A percentile compares a stretch with the other conserved stretches of the same genome.
phyloP scores from a whole-genome alignment of 441 rosid genomes.

The Biscutella auriculata region DNA sequence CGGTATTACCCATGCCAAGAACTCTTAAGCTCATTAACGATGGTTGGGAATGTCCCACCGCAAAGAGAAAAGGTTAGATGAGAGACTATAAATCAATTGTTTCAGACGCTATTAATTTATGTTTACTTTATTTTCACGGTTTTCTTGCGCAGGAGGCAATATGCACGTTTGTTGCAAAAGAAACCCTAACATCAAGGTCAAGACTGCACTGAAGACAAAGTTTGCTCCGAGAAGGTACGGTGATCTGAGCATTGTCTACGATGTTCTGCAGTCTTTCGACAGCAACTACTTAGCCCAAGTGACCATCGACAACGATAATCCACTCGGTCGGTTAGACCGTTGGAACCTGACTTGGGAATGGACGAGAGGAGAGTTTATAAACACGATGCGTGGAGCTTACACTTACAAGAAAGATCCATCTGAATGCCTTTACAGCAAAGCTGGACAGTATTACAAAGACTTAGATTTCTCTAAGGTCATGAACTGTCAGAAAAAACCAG shows the following conservation, averaged over 20 bases:
- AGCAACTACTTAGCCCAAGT: slow-evolving; percentile 58
- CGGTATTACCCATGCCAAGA: slow-evolving; percentile 38
- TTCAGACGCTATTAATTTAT: background rate
- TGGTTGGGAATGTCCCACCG: slow-evolving; percentile 41
- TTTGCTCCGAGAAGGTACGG: slow-evolving; percentile 43
- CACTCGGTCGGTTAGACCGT: slow-evolving; percentile 68
- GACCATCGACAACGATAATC: slow-evolving; percentile 61
- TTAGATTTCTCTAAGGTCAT: slow-evolving; percentile 59
- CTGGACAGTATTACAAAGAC: slow-evolving; percentile 46
- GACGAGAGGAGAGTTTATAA: slow-evolving; percentile 72
- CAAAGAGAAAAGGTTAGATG: slow-evolving; percentile 22
- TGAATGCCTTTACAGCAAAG: slow-evolving; percentile 49
- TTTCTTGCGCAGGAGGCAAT: slow-evolving; percentile 25
- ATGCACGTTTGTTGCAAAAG: slow-evolving; percentile 64
- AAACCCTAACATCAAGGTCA: slow-evolving; percentile 57
- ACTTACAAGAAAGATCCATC: slow-evolving; percentile 38
- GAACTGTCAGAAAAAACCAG: slow-evolving; percentile 55
- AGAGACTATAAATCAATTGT: background rate
- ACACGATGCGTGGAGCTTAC: slow-evolving; percentile 70
- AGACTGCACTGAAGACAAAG: slow-evolving; percentile 29
- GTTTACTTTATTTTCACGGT: background rate
- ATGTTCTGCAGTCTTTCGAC: slow-evolving; percentile 48
- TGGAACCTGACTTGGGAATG: slow-evolving; percentile 96
- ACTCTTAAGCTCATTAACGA: slow-evolving; percentile 33
- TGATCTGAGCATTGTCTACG: slow-evolving; percentile 55